Conservation (phyloP, 805 yeast genomes). For the Zygoascus biomembranicola region DNA sequence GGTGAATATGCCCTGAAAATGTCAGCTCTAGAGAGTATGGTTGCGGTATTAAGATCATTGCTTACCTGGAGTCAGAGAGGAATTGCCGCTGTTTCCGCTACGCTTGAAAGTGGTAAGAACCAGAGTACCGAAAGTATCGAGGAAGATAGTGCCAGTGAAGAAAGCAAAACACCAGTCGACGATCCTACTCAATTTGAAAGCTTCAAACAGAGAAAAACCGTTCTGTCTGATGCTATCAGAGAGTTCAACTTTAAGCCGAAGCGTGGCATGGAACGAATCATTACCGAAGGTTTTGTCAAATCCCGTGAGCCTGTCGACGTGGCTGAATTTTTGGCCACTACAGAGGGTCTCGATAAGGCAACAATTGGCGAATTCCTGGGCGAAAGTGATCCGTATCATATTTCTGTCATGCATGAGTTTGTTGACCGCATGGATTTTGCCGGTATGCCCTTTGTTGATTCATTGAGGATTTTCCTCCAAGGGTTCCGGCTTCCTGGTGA, state of each 20-base stretch:
- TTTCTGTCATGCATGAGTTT: slow-evolving; percentile 85
- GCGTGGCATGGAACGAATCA: slow-evolving; percentile 59
- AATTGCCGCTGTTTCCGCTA: slow-evolving; percentile 23
- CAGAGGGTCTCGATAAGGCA: slow-evolving; percentile 72
- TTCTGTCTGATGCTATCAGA: slow-evolving; percentile 65
- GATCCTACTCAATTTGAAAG: slow-evolving; percentile 81
- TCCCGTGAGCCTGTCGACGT: slow-evolving; percentile 56
- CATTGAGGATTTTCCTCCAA: slow-evolving; percentile 77
- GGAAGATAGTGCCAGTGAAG: neutral
- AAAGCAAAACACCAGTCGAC: slow-evolving; percentile 32
- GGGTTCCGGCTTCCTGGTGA: slow-evolving; percentile 94
- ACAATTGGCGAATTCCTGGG: slow-evolving; percentile 88
- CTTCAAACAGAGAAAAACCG: slow-evolving; percentile 74
- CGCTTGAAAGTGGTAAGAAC: slow-evolving; percentile 5
- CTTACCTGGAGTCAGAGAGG: slow-evolving; percentile 81
- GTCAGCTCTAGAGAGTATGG: slow-evolving; percentile 70
- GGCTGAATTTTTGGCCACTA: slow-evolving; percentile 61
- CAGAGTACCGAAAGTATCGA: slow-evolving; percentile 2
- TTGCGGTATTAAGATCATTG: slow-evolving; percentile 72
- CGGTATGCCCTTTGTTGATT: slow-evolving; percentile 65
- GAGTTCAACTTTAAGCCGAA: slow-evolving; percentile 82
- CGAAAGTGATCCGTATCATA: slow-evolving; percentile 70
- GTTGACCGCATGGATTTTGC: slow-evolving; percentile 80
- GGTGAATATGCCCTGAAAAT: slow-evolving; percentile 78
- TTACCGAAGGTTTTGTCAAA: slow-evolving; percentile 54